Conservation (phyloP, 2,329 filamentous ascomycete genomes). For the Acrodontium crateriforme region DNA sequence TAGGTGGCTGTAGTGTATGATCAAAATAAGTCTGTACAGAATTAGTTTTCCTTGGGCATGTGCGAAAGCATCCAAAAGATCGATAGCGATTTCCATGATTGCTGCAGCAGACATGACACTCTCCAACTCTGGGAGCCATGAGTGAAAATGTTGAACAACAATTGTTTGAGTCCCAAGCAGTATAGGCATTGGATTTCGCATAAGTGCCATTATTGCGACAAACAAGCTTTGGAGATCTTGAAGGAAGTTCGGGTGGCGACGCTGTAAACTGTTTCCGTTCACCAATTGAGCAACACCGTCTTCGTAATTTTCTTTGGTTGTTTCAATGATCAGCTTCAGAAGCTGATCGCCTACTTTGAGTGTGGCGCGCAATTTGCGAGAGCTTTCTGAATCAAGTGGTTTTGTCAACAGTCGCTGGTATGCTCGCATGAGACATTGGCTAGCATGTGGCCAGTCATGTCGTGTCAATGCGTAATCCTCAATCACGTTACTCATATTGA, state of each 20-base stretch:
- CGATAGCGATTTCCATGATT: constrained; percentile 78
- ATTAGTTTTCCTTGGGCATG: constrained; percentile 81
- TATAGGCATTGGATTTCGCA: constrained; percentile 73
- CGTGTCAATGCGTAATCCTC: constrained; percentile 79
- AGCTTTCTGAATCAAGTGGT: constrained; percentile 68
- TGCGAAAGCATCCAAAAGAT: constrained; percentile 84
- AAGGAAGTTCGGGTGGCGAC: constrained; percentile 56
- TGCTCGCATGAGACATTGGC: constrained; percentile 72
- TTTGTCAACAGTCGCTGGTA: constrained; percentile 73
- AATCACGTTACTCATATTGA: constrained; percentile 79
- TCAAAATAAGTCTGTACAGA: constrained; percentile 80
- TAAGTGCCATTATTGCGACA: constrained; percentile 75
- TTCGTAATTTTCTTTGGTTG: constrained; percentile 51
- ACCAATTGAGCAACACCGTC: constrained; percentile 34
- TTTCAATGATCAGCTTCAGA: constrained; percentile 87
- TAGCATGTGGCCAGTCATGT: constrained; percentile 89
- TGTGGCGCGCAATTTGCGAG: constrained; percentile 72
- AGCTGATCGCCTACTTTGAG: constrained; percentile 92
- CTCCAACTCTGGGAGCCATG: constrained; percentile 85
- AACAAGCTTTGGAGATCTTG: constrained; percentile 77
- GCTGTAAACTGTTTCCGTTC: constrained; percentile 70
- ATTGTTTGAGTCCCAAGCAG: constrained; percentile 90
- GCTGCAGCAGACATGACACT: constrained; percentile 67
- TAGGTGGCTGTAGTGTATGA: constrained; percentile 78
- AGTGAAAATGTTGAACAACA: constrained; percentile 90